phyloP scores from a whole-genome alignment of 257 asterid species.

The Petunia secreta region DNA sequence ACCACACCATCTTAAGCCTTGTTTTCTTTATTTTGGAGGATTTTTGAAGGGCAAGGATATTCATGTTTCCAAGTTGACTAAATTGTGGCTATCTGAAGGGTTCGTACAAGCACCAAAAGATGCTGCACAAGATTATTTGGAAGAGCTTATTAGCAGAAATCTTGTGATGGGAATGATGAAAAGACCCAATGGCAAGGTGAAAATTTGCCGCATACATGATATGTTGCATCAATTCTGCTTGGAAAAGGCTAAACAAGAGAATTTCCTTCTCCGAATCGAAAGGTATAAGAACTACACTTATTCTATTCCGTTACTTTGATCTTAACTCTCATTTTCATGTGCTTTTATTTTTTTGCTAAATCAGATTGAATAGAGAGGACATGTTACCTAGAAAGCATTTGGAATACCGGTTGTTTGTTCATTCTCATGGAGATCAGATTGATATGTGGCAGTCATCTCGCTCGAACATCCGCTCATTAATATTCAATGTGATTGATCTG shows the following conservation, averaged over 20 bases:
- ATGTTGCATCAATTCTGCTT: constrained; percentile 28
- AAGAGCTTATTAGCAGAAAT: constrained; percentile 26
- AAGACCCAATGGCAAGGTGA: constrained; percentile 18
- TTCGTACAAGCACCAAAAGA: constrained; percentile 18
- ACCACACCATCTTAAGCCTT: constrained; percentile 30
- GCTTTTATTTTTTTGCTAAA: background rate
- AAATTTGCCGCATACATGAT: constrained; percentile 18
- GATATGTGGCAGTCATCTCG: constrained; percentile 14
- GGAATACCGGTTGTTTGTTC: constrained; percentile 14
- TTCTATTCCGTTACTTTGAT: background rate
- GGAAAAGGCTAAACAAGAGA: constrained; percentile 29
- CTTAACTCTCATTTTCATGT: background rate
- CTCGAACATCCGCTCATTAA: constrained; percentile 8
- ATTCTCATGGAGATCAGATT: constrained; percentile 10
- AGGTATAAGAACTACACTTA: background rate
- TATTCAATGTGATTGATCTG: background rate
- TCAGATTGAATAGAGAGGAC: background rate
- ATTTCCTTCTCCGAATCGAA: constrained; percentile 14
- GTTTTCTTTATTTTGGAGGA: constrained; percentile 31
- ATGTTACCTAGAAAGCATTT: background rate
- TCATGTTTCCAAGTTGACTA: constrained; percentile 5
- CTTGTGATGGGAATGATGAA: constrained; percentile 24
- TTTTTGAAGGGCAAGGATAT: constrained; percentile 26
- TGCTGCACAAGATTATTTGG: constrained; percentile 24
- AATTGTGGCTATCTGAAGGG: constrained; percentile 34